A percentile compares a stretch with the other conserved stretches of the same genome.
phyloP scores from a whole-genome alignment of 768 basidiomycete genomes.

The Panellus pusillus region DNA sequence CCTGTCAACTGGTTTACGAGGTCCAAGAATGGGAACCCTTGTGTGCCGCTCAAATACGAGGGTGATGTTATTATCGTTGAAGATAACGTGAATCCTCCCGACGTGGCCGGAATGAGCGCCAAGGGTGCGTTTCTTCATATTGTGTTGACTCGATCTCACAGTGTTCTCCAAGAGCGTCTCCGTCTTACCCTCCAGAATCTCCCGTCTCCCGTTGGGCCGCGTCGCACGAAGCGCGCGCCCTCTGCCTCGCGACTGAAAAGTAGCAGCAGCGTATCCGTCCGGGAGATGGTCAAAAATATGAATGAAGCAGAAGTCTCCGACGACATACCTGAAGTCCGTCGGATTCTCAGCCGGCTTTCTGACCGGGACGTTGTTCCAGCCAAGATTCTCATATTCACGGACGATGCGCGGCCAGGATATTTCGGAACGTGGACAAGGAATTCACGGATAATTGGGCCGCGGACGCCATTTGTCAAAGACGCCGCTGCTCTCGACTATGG shows the following conservation, averaged over 20 bases:
- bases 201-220: slow-evolving; percentile 27
- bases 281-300: slow-evolving; percentile 57
- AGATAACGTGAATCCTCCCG: slow-evolving; percentile 38
- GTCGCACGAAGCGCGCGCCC: slow-evolving; percentile 15
- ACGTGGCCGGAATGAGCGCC: slow-evolving; percentile 36
- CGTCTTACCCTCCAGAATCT: slow-evolving; percentile 36
- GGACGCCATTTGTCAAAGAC: slow-evolving; percentile 82
- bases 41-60: slow-evolving; percentile 19
- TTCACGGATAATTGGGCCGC: slow-evolving; percentile 76
- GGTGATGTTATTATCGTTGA: slow-evolving; percentile 64
- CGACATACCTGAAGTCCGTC: slow-evolving; percentile 66
- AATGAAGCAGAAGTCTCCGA: slow-evolving; percentile 78
- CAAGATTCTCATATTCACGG: slow-evolving; percentile 82
- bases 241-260: slow-evolving; percentile 34
- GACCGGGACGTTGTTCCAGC: slow-evolving; percentile 65
- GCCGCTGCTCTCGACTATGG: slow-evolving; percentile 78
- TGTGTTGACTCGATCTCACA: slow-evolving; percentile 3
- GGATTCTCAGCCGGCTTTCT: slow-evolving; percentile 58
- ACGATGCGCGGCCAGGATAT: slow-evolving; percentile 89
- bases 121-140: slow-evolving; percentile 36
- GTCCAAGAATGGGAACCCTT: slow-evolving; percentile 20
- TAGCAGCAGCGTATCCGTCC: slow-evolving; percentile 37
- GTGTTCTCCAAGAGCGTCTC: slow-evolving; percentile 37
- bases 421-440: slow-evolving; percentile 91
- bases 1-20: slow-evolving; percentile 68